Percentiles rank a stretch among this genome's conserved stretches.
Conservation (phyloP, 2,329 filamentous ascomycete genomes). For the Aspergillus sp. region DNA sequence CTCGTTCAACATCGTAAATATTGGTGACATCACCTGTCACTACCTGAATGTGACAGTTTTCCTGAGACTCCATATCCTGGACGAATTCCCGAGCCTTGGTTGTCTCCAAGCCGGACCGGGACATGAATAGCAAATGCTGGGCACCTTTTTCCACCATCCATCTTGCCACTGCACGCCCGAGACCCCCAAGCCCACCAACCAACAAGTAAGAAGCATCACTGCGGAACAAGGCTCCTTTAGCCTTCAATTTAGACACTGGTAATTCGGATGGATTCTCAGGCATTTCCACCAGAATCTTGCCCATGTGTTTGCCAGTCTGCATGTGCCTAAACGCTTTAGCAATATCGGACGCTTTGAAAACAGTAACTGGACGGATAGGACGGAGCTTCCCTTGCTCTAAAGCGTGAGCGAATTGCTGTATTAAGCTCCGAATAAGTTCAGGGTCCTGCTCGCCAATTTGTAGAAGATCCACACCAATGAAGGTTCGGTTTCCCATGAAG, state of each 20-base stretch:
- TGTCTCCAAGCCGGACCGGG: constrained; percentile 14
- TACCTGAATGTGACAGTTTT: constrained; percentile 11
- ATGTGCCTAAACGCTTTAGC: constrained; percentile 47
- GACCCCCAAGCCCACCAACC: constrained; percentile 18
- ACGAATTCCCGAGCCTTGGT: constrained; percentile 19
- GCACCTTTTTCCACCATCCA: constrained; percentile 23
- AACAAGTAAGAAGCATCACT: constrained; percentile 15
- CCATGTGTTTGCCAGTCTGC: constrained; percentile 48
- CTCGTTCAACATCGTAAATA: constrained; percentile 20
- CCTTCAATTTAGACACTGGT: background rate
- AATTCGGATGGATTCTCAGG: background rate
- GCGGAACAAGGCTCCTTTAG: background rate
- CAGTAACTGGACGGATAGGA: constrained; percentile 23
- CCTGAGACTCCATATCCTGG: constrained; percentile 25
- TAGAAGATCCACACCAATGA: constrained; percentile 25
- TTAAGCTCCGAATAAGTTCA: constrained; percentile 9
- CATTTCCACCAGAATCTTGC: constrained; percentile 44
- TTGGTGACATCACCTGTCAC: constrained; percentile 24
- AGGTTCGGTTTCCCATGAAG: constrained; percentile 19
- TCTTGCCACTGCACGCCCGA: constrained; percentile 16
- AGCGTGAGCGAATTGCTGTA: constrained; percentile 2
- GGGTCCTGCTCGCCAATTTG: constrained; percentile 13
- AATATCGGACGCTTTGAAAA: constrained; percentile 29
- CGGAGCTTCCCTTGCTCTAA: constrained; percentile 8
- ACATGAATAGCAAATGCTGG: constrained; percentile 14